Evolutionary conservation across 768 basidiomycete genomes (phyloP), one percentile per base, ranked within the genome.

Genomic region (Tylopilus sp.): DNA sequence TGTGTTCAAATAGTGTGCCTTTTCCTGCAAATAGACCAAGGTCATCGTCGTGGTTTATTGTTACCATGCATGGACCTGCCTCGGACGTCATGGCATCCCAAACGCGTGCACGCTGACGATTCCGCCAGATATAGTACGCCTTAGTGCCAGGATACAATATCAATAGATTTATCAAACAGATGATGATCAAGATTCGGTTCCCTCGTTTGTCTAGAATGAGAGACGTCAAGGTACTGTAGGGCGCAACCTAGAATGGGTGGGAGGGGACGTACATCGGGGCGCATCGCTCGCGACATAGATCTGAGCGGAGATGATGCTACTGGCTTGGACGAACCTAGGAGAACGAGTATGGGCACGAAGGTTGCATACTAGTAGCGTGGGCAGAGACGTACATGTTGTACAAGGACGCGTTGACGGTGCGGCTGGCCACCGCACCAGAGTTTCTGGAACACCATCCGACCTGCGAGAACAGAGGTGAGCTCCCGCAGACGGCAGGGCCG

Each of bases 391-490:
- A 72, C 79, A 81, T 82, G 59, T 82, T 82, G 56, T 81, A 82
- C 42, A 83, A 42, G 1, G 81, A 81, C 0, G 79, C 80, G 47
- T 79, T 81, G 44, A 82, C 80, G 0, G 81, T 82, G 12, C 81
- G 71, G 51, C 79, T 79, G 7, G 81, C 79, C 11, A 83, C 82
- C 2, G 74, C 79, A 26, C 81, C 81, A 0, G 80, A 71, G 51
- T 83, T 83, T 25, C 80, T 75, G 13, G 81, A 82, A 56, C 78
- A 79, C 81, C 79, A 83, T 20, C 66, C 79, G 9, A 81, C 78
- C 69, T 72, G 35, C 47, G 8, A 45, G 15, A 17, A 28, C 35
- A 21, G 4, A 11, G 8, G 0, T 41, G 12, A 48, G 28, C 9
- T 21, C 9, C 31, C n/a, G 35, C 6, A 36, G 3, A 42, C 20